Base-by-base conservation (phyloP, 2,329 filamentous ascomycete genomes). In the Fusarium neocosmosporiellum region DNA sequence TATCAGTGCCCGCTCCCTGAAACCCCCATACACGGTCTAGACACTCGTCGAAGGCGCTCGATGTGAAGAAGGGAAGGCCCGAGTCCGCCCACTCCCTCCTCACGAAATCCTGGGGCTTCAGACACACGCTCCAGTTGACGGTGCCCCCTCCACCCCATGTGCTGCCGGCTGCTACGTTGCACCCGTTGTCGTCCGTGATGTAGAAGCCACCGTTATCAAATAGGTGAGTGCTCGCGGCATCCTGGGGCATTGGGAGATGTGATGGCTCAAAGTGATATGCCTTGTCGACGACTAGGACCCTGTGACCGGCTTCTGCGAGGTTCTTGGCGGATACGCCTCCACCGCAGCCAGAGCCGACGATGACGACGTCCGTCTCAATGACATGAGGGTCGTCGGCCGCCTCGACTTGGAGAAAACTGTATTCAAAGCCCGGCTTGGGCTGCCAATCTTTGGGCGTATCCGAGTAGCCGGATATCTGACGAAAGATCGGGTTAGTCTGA, bases 111-210 rank as follows among this genome's bases (percentile, higher is more conserved):
- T 96, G 94, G 0, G 94, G 93, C 74, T 87, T 85, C 59, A 91
- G 83, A 59, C 84, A 84, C 10, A 89, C 89, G 77, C 87, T 93
- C 95, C 95, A 98, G 81, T 98, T 98, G 75, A 98, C 83, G 0
- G 94, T 94, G 7, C 95, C 95, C 63, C 95, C 95, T 46, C 95
- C 95, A 33, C 95, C 95, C 90, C 93, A 97, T 34, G 89, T 89
- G 64, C 90, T 88, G 2, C 93, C 95, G 0, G 92, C 89, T 4
- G 93, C 80, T 14, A 96, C 81, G 18, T 84, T 88, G 34, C 92
- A 84, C 7, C 88, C 87, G 13, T 84, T 84, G 77, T 93, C 88
- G 68, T 92, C 85, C 69, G 86, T 85, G 74, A 86, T 77, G 7
- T 88, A 75, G 20, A 89, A 80, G 9, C 92, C 93, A 24, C 88